A percentile compares a stretch with the other conserved stretches of the same genome.
Evolutionary conservation across 1,139 yeast genomes (phyloP).

Genomic region (Debaryomycetaceae sp.): DNA sequence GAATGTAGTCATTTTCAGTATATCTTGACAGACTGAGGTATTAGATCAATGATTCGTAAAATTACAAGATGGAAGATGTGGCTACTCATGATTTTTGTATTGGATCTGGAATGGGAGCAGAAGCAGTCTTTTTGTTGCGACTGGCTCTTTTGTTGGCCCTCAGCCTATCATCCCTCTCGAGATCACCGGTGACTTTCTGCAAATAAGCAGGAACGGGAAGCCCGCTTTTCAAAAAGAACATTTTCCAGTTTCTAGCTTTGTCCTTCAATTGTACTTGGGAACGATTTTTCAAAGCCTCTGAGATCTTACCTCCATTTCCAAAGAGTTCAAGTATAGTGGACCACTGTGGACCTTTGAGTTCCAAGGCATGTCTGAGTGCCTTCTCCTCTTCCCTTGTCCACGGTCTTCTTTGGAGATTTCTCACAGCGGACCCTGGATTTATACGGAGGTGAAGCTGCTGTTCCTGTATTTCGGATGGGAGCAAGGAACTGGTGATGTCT

Average conservation of each 20-base stretch:
- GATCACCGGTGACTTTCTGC: constrained; percentile 80
- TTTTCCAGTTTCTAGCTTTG: constrained; percentile 92
- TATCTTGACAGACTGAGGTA: too few species aligned
- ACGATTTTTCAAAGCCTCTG: constrained; percentile 80
- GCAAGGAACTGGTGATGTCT: constrained; percentile 27
- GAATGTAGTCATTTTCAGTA: too few species aligned
- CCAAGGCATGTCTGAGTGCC: constrained; percentile 78
- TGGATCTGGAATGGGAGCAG: constrained; percentile 32
- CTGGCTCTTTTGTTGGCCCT: constrained; percentile 19
- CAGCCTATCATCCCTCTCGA: constrained; percentile 50
- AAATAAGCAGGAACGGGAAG: constrained; percentile 75
- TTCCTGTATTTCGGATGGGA: constrained; percentile 48
- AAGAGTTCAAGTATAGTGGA: constrained; percentile 78
- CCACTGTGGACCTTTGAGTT: constrained; percentile 90
- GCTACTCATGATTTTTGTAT: constrained; percentile 1
- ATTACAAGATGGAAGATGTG: not conserved
- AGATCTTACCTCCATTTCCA: constrained; percentile 88
- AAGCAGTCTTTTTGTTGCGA: constrained; percentile 34
- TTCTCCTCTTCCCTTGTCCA: constrained; percentile 92
- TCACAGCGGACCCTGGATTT: constrained; percentile 25
- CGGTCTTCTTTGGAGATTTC: constrained; percentile 49
- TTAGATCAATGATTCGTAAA: too few species aligned
- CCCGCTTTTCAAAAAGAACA: constrained; percentile 71
- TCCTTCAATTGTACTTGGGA: constrained; percentile 91
- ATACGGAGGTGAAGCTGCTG: constrained; percentile 41